These are phyloP conservation scores for Auricularia sp. DNA, from an alignment of 768 basidiomycete genomes.

Conservation along the genomic window DNA sequence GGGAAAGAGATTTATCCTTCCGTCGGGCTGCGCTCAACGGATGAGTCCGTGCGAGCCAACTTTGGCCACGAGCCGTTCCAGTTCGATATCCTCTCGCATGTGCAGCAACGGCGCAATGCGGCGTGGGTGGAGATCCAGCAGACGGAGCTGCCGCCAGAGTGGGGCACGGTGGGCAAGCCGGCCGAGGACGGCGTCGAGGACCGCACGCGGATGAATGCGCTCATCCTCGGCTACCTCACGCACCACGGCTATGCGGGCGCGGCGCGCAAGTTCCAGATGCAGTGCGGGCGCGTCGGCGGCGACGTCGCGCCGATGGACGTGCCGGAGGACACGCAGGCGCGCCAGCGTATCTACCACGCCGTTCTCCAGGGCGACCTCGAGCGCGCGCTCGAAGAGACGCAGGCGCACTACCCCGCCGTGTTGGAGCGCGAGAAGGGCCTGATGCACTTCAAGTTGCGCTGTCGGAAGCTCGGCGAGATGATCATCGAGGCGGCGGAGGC, in stretches of 20 bases:
- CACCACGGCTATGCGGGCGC: conserved; percentile 79
- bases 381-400: conserved; percentile 47
- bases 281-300: conserved; percentile 18
- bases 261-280: conserved; percentile 55
- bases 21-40: conserved; percentile 74
- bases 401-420: conserved; percentile 49
- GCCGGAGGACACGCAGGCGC: conserved; percentile 44
- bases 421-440: conserved; percentile 58
- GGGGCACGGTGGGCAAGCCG: neutral
- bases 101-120: conserved; percentile 54
- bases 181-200: conserved; percentile 11
- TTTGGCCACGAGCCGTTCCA: conserved; percentile 81
- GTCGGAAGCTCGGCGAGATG: conserved; percentile 79
- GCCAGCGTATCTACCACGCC: conserved; percentile 62
- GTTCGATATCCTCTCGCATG: conserved; percentile 85
- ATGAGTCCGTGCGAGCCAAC: conserved; percentile 75
- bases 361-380: conserved; percentile 66
- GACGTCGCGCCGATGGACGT: conserved; percentile 5
- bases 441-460: conserved; percentile 72
- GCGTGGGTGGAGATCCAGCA: conserved; percentile 61
- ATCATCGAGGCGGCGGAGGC: conserved; percentile 61
- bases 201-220: conserved; percentile 47
- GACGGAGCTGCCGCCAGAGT: conserved; percentile 39
- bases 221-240: conserved; percentile 70
- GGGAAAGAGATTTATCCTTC: conserved; percentile 68